Conservation (phyloP, 345 rosid species). For the Citrus australasica region DNA sequence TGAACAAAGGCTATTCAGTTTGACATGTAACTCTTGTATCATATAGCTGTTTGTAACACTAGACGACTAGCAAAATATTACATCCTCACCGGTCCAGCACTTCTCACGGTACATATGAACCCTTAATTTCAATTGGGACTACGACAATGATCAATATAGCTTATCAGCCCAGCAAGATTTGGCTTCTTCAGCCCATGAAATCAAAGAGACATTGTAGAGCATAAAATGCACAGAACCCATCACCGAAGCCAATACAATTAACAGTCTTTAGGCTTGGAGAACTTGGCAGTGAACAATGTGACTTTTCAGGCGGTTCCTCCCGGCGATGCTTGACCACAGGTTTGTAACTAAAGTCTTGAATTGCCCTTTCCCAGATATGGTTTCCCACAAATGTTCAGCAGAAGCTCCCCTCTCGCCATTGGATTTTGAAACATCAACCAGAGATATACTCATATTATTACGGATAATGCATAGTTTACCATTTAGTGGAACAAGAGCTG, state of each 20-base stretch:
- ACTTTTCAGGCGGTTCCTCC: conserved; percentile 68
- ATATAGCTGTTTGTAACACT: conserved; percentile 16
- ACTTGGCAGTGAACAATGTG: conserved; percentile 76
- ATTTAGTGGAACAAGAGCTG: conserved; percentile 63
- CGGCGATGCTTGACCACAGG: conserved; percentile 64
- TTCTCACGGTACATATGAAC: background rate
- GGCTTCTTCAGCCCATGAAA: background rate
- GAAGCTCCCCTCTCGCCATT: conserved; percentile 37
- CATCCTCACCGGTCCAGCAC: conserved; percentile 7
- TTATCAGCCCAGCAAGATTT: background rate
- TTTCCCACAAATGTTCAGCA: conserved; percentile 67
- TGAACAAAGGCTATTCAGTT: conserved; percentile 18
- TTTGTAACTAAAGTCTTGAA: conserved; percentile 61
- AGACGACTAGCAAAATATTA: conserved; percentile 17
- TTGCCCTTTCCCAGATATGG: conserved; percentile 59
- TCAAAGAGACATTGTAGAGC: conserved; percentile 8
- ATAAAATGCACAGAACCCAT: conserved; percentile 3
- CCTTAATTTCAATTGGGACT: background rate
- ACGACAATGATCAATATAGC: background rate
- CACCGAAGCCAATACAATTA: background rate
- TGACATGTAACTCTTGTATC: conserved; percentile 20
- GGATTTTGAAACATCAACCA: conserved; percentile 55
- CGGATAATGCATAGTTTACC: conserved; percentile 66
- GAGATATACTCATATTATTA: conserved; percentile 68
- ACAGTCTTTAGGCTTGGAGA: conserved; percentile 49